phyloP scores from a whole-genome alignment of 179 eudicot genomes.

The Vitellaria paradoxa region DNA sequence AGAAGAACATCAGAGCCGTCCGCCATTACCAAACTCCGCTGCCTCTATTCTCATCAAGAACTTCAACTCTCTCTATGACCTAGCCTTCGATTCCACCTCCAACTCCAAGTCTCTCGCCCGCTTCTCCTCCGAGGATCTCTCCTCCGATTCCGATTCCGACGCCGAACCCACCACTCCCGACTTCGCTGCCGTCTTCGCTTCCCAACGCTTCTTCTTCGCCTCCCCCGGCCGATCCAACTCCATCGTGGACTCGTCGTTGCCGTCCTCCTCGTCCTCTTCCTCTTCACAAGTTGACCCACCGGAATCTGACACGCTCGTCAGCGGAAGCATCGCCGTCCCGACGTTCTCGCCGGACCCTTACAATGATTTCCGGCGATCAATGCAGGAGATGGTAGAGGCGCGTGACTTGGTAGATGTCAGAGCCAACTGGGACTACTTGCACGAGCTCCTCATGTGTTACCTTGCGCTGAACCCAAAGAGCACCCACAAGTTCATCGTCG shows the following conservation, averaged over 20 bases:
- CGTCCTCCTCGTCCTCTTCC: slow-evolving; percentile 7
- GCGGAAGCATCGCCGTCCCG: not conserved
- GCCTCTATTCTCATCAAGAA: too few species aligned
- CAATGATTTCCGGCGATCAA: slow-evolving; percentile 66
- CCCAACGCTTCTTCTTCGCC: slow-evolving; percentile 81
- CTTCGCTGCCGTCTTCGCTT: slow-evolving; percentile 51
- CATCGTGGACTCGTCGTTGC: slow-evolving; percentile 45
- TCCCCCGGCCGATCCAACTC: slow-evolving; percentile 83
- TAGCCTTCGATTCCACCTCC: too few species aligned
- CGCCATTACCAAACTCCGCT: slow-evolving; percentile 22
- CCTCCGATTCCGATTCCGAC: slow-evolving; percentile 10
- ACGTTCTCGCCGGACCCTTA: slow-evolving; percentile 83
- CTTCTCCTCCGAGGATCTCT: slow-evolving; percentile 5
- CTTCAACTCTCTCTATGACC: too few species aligned
- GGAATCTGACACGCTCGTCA: too few species aligned
- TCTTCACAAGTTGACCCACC: too few species aligned
- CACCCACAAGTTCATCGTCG: slow-evolving; percentile 73
- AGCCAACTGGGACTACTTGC: slow-evolving; percentile 65
- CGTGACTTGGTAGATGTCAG: slow-evolving; percentile 44
- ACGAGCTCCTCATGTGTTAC: slow-evolving; percentile 70
- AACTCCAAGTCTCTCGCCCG: not conserved
- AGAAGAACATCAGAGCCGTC: slow-evolving; percentile 23
- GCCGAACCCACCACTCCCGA: slow-evolving; percentile 28
- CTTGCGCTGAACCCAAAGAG: slow-evolving; percentile 65
- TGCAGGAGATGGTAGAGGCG: slow-evolving; percentile 95